Evolutionary conservation across 139 green algal genomes (phyloP), one percentile per base, ranked within the genome.

Genomic region (Chlorella sp.): DNA sequence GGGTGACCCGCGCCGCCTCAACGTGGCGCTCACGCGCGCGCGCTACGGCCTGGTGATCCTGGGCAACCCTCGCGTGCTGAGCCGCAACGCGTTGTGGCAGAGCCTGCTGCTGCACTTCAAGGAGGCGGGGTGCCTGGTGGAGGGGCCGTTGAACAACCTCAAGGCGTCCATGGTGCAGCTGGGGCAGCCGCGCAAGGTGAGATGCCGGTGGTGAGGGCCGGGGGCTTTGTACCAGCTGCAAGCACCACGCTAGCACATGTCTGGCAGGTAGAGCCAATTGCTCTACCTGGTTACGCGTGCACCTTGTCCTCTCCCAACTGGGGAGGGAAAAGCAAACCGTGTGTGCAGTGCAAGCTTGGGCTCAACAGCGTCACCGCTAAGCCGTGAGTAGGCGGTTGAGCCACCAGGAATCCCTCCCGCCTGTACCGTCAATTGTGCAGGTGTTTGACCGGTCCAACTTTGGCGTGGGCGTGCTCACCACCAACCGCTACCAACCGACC

Each of bases 11-110:
- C 89, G 95, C 34, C 88, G 95, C 51, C 81, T 99, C 35, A 99
- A 99, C 74, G 90, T 97, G 69, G 95, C 95, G n/a, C 87, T 99
- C 31, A 99, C 95, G 1, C 86, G 95, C 5, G 94, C 94, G 0
- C 65, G 77, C 31, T 82, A 36, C 35, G 79, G 94, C 24, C 68
- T 98, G 4, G 86, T 98, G 2, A 77, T 99, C n/a, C 78, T 99
- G 49, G 95, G 95, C 33, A 98, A 99, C 79, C 89, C 94, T 20
- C 84, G 88, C 29, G 85, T 90, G 63, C 79, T 92, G 6, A 86
- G 64, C 64, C 62, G 67, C 27, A 80, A 88, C 67, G 75, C 86
- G 22, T 84, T 99, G 30, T 98, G 95, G 95, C 93, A 94, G 73
- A 77, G 78, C n/a, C 88, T 99, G 76, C 85, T 98, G 55, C 77